Percentiles rank a stretch among this genome's conserved stretches.
Conservation (phyloP, 2,329 filamentous ascomycete species). For the Penicillium capsulatum region DNA sequence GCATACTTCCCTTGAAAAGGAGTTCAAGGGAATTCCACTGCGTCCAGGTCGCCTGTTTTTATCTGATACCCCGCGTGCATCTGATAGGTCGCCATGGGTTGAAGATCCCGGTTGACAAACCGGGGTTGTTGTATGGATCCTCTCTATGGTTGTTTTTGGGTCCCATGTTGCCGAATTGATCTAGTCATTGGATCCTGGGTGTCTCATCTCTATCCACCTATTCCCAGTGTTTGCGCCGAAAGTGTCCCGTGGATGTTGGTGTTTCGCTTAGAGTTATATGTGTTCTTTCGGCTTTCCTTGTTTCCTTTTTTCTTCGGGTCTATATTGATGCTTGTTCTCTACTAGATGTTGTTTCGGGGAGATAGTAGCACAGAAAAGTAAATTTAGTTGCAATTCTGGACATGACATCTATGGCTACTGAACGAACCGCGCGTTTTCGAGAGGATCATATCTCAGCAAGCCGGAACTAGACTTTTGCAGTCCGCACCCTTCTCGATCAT, state of each 20-base stretch:
- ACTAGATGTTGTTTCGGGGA: neutral
- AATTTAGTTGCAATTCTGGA: neutral
- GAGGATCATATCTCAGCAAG: no score
- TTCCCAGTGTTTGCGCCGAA: neutral
- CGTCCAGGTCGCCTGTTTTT: conserved; percentile 10
- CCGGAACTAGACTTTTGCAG: no score
- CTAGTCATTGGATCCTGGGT: neutral
- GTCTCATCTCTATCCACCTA: neutral
- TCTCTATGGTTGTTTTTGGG: conserved; percentile 2
- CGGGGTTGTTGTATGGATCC: no score
- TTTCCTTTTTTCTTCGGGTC: neutral
- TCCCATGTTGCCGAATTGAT: conserved; percentile 11
- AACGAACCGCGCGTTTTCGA: no score
- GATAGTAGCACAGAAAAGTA: neutral
- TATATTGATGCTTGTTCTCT: neutral
- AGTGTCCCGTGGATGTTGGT: neutral
- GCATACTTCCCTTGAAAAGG: conserved; percentile 1
- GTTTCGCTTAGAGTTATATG: neutral
- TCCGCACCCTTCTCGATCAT: no score
- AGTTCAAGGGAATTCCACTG: conserved; percentile 3
- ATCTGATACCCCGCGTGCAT: conserved; percentile 31
- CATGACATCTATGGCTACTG: no score
- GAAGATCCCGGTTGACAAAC: neutral
- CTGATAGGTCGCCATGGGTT: conserved; percentile 24
- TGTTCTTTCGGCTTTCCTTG: neutral